Evolutionary conservation across 2,329 filamentous ascomycete species (phyloP), one percentile per base, ranked within the genome.

Genomic region (Uncinocarpus reesii): DNA sequence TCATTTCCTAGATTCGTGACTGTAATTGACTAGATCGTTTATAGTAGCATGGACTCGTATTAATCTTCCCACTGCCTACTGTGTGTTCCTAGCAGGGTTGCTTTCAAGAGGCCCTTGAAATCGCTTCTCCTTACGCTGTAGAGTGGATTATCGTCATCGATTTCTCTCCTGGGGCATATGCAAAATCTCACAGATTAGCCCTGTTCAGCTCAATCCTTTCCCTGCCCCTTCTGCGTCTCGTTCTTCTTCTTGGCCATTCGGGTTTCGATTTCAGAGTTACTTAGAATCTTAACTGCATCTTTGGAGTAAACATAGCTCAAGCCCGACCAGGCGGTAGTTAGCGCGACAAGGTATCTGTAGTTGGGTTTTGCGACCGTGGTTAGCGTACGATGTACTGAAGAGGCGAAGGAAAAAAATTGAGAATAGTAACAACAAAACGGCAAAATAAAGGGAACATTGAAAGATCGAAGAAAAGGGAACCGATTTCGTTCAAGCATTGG

Each of bases 291-390:
- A 26, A 96, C 89, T 0, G 88, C 90, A 58, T 94, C 84, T 64
- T 92, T 95, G 56, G 80, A 86, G 63, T 83, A 93, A 5, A 94
- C 75, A 63, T 98, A 98, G 65, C 89, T 95, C 11, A 89, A 74
- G 6, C 92, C 92, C 53, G 88, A 95, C 86, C 89, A 96, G 4
- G 94, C 68, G 0, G 92, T 98, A 3, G 92, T 98, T 0, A 75
- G 78, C 0, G 88, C 89, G 2, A 98, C 90, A 11, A 93, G 67
- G 57, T 86, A 90, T 61, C 86, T 90, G n/a, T n/a, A 56, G 20
- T 13, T 18, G 15, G 13, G 7, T 16, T n/a, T n/a, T n/a, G n/a
- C n/a, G n/a, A n/a, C 20, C 1, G 20, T 23, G 10, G 23, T 2
- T 4, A 6, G 32, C 18, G 7, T 23, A 6, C 11, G 26, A 29